These are phyloP conservation scores for Jamesozyma rosinii DNA, from an alignment of 805 yeast genomes.

Conservation along the genomic window DNA sequence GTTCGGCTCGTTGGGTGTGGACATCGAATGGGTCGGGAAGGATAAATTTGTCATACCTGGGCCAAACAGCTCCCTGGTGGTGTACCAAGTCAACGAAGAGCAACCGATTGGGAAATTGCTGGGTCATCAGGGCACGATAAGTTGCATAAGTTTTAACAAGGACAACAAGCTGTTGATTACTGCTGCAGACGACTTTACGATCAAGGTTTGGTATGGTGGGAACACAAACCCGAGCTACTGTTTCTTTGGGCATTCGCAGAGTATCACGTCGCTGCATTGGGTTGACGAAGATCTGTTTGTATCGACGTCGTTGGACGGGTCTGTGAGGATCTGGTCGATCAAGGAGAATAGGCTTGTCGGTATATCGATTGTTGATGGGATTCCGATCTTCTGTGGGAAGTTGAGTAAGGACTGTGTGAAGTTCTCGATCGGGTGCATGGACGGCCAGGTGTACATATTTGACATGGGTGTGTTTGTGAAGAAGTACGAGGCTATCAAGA, in stretches of 20 bases:
- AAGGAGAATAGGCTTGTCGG: constrained; percentile 16
- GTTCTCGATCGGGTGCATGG: constrained; percentile 58
- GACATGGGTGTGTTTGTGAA: constrained; percentile 15
- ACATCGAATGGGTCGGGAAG: constrained; percentile 66
- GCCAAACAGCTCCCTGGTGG: constrained; percentile 41
- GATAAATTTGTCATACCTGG: constrained; percentile 66
- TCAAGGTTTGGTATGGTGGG: constrained; percentile 69
- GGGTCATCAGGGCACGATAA: constrained; percentile 60
- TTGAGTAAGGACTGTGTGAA: constrained; percentile 42
- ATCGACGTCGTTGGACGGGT: constrained; percentile 62
- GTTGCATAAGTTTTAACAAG: constrained; percentile 46
- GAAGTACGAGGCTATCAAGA: constrained; percentile 16
- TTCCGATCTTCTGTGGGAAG: constrained; percentile 46
- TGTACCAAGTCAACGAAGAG: constrained; percentile 43
- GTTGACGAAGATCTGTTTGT: constrained; percentile 35
- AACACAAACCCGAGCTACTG: constrained; percentile 44
- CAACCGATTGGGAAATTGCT: constrained; percentile 42
- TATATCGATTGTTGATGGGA: constrained; percentile 36
- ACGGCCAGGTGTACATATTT: constrained; percentile 51
- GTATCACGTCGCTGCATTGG: constrained; percentile 53
- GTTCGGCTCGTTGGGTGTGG: constrained; percentile 36
- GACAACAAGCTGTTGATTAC: constrained; percentile 51
- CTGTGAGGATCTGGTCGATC: constrained; percentile 59
- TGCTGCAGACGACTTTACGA: constrained; percentile 65
- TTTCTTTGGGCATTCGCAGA: constrained; percentile 47